Conservation (phyloP, 257 asterid genomes). For the Linderniella brevidens region DNA sequence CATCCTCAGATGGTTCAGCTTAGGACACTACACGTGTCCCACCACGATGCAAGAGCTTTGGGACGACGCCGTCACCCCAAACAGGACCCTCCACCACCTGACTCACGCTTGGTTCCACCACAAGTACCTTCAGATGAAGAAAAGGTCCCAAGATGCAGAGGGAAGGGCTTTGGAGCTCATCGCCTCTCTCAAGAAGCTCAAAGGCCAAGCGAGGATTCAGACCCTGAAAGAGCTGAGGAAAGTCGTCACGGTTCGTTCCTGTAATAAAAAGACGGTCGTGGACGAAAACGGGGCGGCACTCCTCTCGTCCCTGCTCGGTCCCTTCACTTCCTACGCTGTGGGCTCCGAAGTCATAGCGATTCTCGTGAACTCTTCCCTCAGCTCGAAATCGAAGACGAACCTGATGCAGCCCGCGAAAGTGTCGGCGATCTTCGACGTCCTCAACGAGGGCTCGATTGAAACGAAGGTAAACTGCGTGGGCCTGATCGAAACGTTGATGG, state of each 20-base stretch:
- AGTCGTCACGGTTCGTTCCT: neutral
- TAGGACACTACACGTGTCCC: neutral
- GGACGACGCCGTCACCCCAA: too few species aligned
- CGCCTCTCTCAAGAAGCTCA: neutral
- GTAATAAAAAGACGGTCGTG: neutral
- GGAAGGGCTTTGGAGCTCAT: neutral
- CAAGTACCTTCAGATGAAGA: neutral
- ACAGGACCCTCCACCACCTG: too few species aligned
- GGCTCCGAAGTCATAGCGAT: neutral
- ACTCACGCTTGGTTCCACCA: neutral
- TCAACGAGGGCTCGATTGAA: neutral
- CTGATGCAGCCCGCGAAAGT: neutral
- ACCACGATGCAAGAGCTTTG: neutral
- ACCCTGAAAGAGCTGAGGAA: neutral
- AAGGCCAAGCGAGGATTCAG: neutral
- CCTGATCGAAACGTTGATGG: too few species aligned
- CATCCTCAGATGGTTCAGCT: slow-evolving; percentile 2
- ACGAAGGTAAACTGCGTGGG: too few species aligned
- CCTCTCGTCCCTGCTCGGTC: neutral
- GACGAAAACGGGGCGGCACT: neutral
- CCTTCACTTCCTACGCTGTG: neutral
- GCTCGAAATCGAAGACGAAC: neutral
- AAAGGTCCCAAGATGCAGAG: neutral
- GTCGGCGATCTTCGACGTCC: neutral
- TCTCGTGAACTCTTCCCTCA: neutral